These are phyloP conservation scores for Pelargonium myrrhifolium DNA, from an alignment of 441 rosid species.

Conservation along the genomic window DNA sequence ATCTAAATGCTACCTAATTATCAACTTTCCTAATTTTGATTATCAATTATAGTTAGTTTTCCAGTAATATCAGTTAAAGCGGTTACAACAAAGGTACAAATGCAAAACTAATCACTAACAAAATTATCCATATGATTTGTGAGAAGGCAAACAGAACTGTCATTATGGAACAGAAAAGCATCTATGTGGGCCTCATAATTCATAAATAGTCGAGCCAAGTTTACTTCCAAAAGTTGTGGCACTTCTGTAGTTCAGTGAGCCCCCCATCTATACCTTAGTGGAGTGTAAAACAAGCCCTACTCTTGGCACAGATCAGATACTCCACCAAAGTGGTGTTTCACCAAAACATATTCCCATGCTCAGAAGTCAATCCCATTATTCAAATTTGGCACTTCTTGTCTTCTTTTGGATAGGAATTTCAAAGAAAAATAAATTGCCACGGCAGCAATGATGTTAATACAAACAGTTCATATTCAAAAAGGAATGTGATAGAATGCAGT, in stretches of 20 bases:
- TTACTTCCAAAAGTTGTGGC: not conserved
- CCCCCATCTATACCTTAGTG: not conserved
- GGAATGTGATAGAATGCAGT: not conserved
- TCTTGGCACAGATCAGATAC: not conserved
- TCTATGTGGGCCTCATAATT: not conserved
- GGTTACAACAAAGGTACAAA: not conserved
- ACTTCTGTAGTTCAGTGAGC: not conserved
- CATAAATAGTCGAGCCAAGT: not conserved
- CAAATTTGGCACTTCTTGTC: not conserved
- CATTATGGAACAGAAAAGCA: not conserved
- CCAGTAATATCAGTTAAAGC: not conserved
- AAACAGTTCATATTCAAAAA: not conserved
- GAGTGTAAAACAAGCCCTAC: not conserved
- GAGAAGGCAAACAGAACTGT: not conserved
- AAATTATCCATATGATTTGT: not conserved
- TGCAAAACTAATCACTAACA: not conserved
- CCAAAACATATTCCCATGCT: not conserved
- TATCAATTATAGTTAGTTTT: not conserved
- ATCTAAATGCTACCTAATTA: not conserved
- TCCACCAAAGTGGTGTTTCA: not conserved
- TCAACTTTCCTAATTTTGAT: not conserved
- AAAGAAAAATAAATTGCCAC: not conserved
- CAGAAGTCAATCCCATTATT: not conserved
- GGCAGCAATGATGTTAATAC: not conserved
- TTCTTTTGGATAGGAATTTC: not conserved